These are phyloP conservation scores for Geranium incanum DNA, from an alignment of 441 rosid genomes.

Conservation along the genomic window DNA sequence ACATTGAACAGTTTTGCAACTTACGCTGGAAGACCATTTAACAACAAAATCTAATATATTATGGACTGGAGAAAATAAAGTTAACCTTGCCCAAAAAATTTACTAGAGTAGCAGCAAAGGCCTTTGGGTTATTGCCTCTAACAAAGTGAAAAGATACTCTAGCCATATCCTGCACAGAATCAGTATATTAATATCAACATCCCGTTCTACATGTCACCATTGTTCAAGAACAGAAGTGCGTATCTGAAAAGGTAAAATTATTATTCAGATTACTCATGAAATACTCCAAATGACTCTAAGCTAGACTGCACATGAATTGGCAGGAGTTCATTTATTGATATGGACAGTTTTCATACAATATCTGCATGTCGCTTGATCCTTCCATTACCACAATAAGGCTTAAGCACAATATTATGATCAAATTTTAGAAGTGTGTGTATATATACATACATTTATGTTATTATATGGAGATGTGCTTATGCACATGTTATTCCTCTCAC, in stretches of 20 bases:
- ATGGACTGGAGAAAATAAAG: neutral
- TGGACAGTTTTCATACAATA: neutral
- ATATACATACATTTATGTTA: neutral
- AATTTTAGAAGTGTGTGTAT: neutral
- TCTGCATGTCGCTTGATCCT: neutral
- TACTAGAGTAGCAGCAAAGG: slow-evolving; percentile 66
- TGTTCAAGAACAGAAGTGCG: neutral
- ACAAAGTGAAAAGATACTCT: slow-evolving; percentile 75
- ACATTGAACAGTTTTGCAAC: neutral
- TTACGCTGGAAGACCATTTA: neutral
- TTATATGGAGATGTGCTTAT: neutral
- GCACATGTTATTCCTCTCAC: slow-evolving; percentile 3
- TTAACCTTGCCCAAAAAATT: slow-evolving; percentile 91
- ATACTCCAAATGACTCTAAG: neutral
- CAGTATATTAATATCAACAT: slow-evolving; percentile 19
- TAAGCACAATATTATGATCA: neutral
- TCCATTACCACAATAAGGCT: slow-evolving; percentile 2
- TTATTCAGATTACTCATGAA: neutral
- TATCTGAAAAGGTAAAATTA: neutral
- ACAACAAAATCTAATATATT: neutral
- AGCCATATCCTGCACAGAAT: slow-evolving; percentile 70
- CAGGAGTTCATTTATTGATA: neutral
- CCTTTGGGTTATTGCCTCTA: slow-evolving; percentile 61
- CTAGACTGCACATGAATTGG: neutral
- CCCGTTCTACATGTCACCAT: neutral